phyloP scores from a whole-genome alignment of 2,329 filamentous ascomycete genomes.

The Alternaria solani region DNA sequence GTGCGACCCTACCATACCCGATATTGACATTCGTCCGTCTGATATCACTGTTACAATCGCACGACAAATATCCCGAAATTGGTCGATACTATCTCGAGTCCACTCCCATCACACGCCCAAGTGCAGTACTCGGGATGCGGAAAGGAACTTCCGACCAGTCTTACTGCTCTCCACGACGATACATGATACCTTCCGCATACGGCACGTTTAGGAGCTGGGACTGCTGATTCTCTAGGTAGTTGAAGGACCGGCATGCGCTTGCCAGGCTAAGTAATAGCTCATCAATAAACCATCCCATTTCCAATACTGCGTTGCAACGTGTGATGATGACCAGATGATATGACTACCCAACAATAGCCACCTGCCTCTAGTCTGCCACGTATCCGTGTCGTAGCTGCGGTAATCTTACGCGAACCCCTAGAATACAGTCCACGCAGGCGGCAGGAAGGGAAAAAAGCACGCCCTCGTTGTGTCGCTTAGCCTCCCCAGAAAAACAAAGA shows the following conservation, averaged over 20 bases:
- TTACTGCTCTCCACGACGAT: slow-evolving; percentile 16
- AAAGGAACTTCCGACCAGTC: slow-evolving; percentile 4
- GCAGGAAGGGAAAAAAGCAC: neutral
- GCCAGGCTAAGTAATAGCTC: slow-evolving; percentile 12
- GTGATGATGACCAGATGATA: neutral
- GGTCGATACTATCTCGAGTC: slow-evolving; percentile 24
- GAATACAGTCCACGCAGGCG: neutral
- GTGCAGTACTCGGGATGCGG: slow-evolving; percentile 19
- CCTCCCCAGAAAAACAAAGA: neutral
- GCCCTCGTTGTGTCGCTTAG: neutral
- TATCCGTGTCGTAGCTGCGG: neutral
- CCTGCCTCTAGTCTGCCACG: neutral
- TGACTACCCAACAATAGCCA: neutral
- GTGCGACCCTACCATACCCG: slow-evolving; percentile 35
- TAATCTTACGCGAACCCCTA: neutral
- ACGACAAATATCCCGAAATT: slow-evolving; percentile 27
- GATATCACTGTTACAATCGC: slow-evolving; percentile 34
- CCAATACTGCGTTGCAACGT: neutral
- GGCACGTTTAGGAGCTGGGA: slow-evolving; percentile 11
- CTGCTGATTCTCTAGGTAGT: slow-evolving; percentile 13
- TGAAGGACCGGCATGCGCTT: slow-evolving; percentile 11
- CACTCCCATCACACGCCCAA: slow-evolving; percentile 13
- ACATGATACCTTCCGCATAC: slow-evolving; percentile 27
- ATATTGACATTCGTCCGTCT: slow-evolving; percentile 26
- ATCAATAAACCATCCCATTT: slow-evolving; percentile 15